Evolutionary conservation across 2,329 filamentous ascomycete species (phyloP).

Genomic region (Calonectria montana): DNA sequence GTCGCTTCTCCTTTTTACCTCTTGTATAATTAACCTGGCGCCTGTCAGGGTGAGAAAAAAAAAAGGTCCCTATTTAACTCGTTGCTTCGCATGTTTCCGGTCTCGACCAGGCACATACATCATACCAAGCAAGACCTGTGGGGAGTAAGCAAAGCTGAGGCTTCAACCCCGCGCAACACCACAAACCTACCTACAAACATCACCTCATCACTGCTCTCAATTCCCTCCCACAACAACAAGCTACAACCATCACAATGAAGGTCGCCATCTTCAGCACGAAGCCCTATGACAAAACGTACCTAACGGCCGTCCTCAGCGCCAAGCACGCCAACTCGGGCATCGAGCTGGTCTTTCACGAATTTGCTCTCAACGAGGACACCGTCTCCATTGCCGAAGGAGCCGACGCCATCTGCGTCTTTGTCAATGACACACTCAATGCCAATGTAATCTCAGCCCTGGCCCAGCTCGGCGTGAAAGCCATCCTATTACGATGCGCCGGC

Average conservation of each 20-base stretch:
- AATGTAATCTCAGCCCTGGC: constrained; percentile 64
- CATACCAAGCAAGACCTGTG: constrained; percentile 20
- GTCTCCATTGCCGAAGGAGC: constrained; percentile 63
- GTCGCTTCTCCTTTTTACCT: background rate
- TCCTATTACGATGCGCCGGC: constrained; percentile 75
- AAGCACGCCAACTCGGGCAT: constrained; percentile 50
- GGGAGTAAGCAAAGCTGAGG: constrained; percentile 36
- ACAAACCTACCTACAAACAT: constrained; percentile 14
- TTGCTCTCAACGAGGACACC: constrained; percentile 66
- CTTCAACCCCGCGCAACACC: constrained; percentile 33
- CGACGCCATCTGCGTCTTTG: constrained; percentile 74
- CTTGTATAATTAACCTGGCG: background rate
- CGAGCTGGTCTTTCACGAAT: constrained; percentile 68
- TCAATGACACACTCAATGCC: constrained; percentile 70
- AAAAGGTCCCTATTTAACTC: constrained; percentile 12
- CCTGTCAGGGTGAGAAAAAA: background rate
- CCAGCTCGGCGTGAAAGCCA: constrained; percentile 62
- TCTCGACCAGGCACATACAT: background rate
- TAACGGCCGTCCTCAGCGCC: constrained; percentile 56
- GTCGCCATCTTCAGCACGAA: constrained; percentile 74
- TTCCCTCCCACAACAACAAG: background rate
- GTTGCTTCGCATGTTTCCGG: background rate
- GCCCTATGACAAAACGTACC: constrained; percentile 69
- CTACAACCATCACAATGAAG: constrained; percentile 56
- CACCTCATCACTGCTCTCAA: background rate